Evolutionary conservation across 768 basidiomycete species (phyloP).

Genomic region (Suillus sp.): DNA sequence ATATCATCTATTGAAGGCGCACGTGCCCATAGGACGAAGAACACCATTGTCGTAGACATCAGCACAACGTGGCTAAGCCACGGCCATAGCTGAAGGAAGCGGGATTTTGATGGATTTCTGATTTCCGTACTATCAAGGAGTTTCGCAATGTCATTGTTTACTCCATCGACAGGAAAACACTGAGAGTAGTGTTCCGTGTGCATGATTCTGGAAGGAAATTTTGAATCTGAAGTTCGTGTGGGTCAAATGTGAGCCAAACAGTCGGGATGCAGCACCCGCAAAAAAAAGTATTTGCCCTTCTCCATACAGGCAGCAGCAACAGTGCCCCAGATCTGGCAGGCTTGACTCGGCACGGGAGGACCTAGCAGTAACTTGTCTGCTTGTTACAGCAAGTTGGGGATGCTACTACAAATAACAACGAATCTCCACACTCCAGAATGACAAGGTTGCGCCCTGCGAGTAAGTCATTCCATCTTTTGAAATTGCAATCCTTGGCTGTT

Average conservation of each 20-base stretch:
- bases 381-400: background rate
- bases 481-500: background rate
- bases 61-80: constrained; percentile 11
- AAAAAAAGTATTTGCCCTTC: background rate
- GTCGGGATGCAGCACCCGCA: background rate
- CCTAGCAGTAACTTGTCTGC: background rate
- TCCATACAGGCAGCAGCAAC: background rate
- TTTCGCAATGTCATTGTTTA: background rate
- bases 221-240: background rate
- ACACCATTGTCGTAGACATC: background rate
- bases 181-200: background rate
- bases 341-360: background rate
- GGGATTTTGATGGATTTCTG: background rate
- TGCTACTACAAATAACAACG: background rate
- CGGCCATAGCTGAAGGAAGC: background rate
- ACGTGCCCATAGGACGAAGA: constrained; percentile 14
- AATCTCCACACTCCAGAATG: background rate
- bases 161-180: background rate
- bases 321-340: background rate
- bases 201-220: background rate
- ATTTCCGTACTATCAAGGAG: background rate
- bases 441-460: background rate
- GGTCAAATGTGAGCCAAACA: background rate
- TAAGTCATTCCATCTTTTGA: background rate
- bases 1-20: background rate